These are phyloP conservation scores for Citrullus colocynthis DNA, from an alignment of 306 rosid genomes.

Conservation along the genomic window DNA sequence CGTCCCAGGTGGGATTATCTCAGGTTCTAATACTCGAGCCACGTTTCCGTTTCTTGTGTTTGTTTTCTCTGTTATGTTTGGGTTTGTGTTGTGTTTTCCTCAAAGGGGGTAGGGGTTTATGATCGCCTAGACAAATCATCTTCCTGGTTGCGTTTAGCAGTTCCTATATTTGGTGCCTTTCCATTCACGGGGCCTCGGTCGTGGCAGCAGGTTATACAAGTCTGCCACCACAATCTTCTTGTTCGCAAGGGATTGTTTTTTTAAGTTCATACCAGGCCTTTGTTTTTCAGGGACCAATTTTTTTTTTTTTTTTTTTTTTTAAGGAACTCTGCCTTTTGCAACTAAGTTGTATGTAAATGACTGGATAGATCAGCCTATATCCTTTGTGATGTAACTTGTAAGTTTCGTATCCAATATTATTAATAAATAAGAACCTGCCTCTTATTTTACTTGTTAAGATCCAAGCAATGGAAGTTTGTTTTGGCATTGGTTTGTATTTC, in stretches of 20 bases:
- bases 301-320: conserved; percentile 29
- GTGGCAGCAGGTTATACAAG: conserved; percentile 46
- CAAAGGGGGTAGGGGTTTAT: conserved; percentile 44
- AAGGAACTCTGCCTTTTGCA: conserved; percentile 24
- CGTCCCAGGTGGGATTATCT: neutral
- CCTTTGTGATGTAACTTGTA: conserved; percentile 35
- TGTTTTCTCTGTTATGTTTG: conserved; percentile 33
- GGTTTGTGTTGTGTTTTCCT: conserved; percentile 21
- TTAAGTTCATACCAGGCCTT: conserved; percentile 31
- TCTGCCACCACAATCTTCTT: conserved; percentile 33
- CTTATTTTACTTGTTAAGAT: neutral
- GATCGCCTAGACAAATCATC: conserved; percentile 9
- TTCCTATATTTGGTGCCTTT: conserved; percentile 38
- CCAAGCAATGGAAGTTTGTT: neutral
- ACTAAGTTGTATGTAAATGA: conserved; percentile 20
- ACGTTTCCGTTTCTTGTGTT: conserved; percentile 30
- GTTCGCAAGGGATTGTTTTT: conserved; percentile 37
- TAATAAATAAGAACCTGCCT: neutral
- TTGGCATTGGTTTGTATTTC: neutral
- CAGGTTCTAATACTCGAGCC: conserved; percentile 18
- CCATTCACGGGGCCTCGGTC: conserved; percentile 49
- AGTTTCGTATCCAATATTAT: conserved; percentile 6
- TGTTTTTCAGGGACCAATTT: conserved; percentile 38
- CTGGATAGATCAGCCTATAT: conserved; percentile 14
- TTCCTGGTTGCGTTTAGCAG: conserved; percentile 36